Evolutionary conservation across 352 stramenopile species (phyloP), one percentile per base, ranked within the genome.

Genomic region (Globisporangium barbulae): DNA sequence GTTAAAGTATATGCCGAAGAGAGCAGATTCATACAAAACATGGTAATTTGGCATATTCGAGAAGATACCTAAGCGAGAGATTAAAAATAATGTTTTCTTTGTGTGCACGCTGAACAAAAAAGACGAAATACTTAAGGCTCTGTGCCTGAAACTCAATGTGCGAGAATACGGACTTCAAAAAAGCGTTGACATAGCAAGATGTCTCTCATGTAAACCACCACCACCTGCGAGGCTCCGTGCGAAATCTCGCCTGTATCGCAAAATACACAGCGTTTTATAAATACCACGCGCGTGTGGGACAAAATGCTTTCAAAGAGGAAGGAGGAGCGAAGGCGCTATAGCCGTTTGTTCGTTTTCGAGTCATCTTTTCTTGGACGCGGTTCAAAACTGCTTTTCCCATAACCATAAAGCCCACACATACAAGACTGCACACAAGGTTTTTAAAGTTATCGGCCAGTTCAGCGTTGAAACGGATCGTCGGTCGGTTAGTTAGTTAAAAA

Each of bases 401-500:
- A 42, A 42, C 37, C 8, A 37, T 22, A 54, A n/a, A 33, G 17
- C 12, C 17, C 22, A 47, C 10, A 56, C 49, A 25, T 28, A 28
- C 25, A 28, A 28, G 25, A 39, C 15, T 3, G 42, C 30, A 56
- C 13, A 28, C 13, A 5, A 8, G 28, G 30, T n/a, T 42, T 56
- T 56, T 39, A 42, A 53, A 21, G 15, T 19, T 25, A 21, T 52
- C 30, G 25, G 25, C 5, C 22, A 53, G 5, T 2, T 19, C n/a
- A 42, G 31, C 56, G 53, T 3, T 62, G 53, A 52, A 67, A 63
- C 19, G 53, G 59, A 28, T 62, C 53, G 33, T 58, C 31, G 6
- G 41, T 59, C 4, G 52, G 22, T 28, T 28, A 28, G 22, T 28
- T 28, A 28, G 42, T 62, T 52, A 35, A 44, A 33, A 37, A 45